Conservation (phyloP, 257 asterid genomes). For the Hygrophila difformis region DNA sequence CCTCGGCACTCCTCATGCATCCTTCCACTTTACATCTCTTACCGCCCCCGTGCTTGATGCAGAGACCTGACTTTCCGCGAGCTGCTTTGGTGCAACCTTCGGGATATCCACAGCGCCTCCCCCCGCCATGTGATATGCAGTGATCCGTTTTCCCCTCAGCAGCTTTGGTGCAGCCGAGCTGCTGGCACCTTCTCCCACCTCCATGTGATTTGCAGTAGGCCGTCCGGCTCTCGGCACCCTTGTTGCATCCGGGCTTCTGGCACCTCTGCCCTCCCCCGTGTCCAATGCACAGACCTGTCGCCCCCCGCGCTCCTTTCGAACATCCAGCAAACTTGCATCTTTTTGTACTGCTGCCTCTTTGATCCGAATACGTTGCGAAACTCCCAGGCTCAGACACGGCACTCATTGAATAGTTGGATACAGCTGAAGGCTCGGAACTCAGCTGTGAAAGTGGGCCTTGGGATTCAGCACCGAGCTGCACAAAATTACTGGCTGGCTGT, state of each 20-base stretch:
- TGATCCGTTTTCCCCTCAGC: conserved; percentile 82
- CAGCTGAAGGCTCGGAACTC: conserved; percentile 54
- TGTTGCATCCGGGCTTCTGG: conserved; percentile 72
- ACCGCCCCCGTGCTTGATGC: conserved; percentile 92
- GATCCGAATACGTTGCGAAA: conserved; percentile 33
- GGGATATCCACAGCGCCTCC: conserved; percentile 49
- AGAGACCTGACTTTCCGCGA: conserved; percentile 83
- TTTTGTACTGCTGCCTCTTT: conserved; percentile 32
- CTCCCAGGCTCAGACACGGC: conserved; percentile 49
- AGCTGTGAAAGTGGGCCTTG: conserved; percentile 39
- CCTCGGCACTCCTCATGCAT: conserved; percentile 87
- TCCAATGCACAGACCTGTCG: conserved; percentile 77
- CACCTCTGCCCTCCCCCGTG: conserved; percentile 96
- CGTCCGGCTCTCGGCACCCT: conserved; percentile 89
- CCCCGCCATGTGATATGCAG: conserved; percentile 92
- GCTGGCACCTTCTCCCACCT: conserved; percentile 68
- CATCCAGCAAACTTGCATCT: conserved; percentile 63
- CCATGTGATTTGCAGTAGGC: conserved; percentile 90
- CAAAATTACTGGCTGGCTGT: conserved; percentile 12
- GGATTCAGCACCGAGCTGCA: conserved; percentile 29
- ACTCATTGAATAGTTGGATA: conserved; percentile 57
- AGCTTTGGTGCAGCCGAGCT: conserved; percentile 82
- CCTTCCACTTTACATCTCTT: conserved; percentile 81
- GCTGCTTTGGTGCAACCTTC: conserved; percentile 82
- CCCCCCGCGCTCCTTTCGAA: conserved; percentile 77